Percentiles rank a stretch among this genome's conserved stretches.
These are phyloP conservation scores for Lepiota brunneoincarnata DNA, from an alignment of 768 basidiomycete species.

Conservation along the genomic window DNA sequence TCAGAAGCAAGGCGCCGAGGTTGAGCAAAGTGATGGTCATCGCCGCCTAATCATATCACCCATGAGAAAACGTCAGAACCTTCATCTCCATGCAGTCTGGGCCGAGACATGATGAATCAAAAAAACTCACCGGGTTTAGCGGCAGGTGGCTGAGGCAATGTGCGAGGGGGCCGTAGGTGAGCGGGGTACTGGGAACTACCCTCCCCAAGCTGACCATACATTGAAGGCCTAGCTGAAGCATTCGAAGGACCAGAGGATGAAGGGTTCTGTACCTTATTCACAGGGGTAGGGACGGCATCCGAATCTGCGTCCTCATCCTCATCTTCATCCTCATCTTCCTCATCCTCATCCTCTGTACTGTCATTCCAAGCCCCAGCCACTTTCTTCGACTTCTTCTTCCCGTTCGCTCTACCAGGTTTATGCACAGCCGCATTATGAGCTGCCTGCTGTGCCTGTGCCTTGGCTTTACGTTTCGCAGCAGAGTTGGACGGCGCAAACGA, in stretches of 20 bases:
- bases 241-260: slow-evolving; percentile 4
- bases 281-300: slow-evolving; percentile 40
- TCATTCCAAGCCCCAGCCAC: slow-evolving; percentile 61
- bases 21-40: slow-evolving; percentile 40
- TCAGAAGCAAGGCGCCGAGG: slow-evolving; percentile 53
- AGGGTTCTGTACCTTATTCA: slow-evolving; percentile 13
- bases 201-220: slow-evolving; percentile 21
- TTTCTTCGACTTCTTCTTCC: slow-evolving; percentile 56
- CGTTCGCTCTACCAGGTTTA: slow-evolving; percentile 66
- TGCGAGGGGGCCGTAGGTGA: slow-evolving; percentile 57
- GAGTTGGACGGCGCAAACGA: slow-evolving; percentile 87
- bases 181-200: slow-evolving; percentile 29
- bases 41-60: slow-evolving; percentile 29
- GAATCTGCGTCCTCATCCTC: slow-evolving; percentile 74
- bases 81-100: neutral
- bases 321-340: slow-evolving; percentile 86
- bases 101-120: neutral
- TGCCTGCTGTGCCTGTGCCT: slow-evolving; percentile 78
- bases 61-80: slow-evolving; percentile 13
- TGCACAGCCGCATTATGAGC: slow-evolving; percentile 77
- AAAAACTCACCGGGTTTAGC: slow-evolving; percentile 40
- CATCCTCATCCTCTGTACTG: slow-evolving; percentile 81
- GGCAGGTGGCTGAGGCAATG: slow-evolving; percentile 62
- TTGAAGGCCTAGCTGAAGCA: slow-evolving; percentile 13
- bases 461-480: slow-evolving; percentile 82